Conservation (phyloP, 768 basidiomycete genomes). For the Inosperma sp. region DNA sequence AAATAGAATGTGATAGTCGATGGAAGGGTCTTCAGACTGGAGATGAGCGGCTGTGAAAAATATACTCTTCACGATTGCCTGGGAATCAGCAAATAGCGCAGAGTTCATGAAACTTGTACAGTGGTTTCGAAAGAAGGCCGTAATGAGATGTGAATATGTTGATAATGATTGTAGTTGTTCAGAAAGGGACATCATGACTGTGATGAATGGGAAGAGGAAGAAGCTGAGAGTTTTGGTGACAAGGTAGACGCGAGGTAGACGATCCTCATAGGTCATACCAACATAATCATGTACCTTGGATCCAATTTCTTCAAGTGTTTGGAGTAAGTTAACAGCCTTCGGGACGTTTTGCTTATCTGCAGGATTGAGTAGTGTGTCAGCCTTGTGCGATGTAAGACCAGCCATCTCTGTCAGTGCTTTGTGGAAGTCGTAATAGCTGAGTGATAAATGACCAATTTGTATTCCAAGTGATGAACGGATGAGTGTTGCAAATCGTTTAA, state of each 20-base stretch:
- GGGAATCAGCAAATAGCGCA: conserved; percentile 26
- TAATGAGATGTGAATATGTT: conserved; percentile 25
- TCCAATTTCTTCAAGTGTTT: conserved; percentile 3
- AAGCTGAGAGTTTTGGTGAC: conserved; percentile 13
- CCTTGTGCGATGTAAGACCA: conserved; percentile 6
- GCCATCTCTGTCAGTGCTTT: conserved; percentile 14
- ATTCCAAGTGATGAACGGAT: conserved; percentile 18
- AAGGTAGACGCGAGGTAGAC: conserved; percentile 13
- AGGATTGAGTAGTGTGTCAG: conserved; percentile 21
- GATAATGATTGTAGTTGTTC: conserved; percentile 28
- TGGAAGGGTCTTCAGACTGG: conserved; percentile 20
- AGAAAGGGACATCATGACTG: conserved; percentile 18
- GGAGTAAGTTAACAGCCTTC: conserved; percentile 19
- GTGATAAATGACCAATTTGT: conserved; percentile 10
- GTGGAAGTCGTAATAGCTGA: conserved; percentile 10
- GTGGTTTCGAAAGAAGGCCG: conserved; percentile 7
- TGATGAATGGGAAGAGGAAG: conserved; percentile 25
- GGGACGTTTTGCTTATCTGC: conserved; percentile 32
- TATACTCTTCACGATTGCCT: conserved; percentile 33
- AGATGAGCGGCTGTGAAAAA: conserved; percentile 30
- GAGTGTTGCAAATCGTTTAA: conserved; percentile 27
- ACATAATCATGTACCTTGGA: background rate
- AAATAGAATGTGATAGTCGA: conserved; percentile 25
- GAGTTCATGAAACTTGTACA: conserved; percentile 21
- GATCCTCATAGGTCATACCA: background rate